Conservation (phyloP, 192 early-diverging fungal species). For the Coemansia interrupta region DNA sequence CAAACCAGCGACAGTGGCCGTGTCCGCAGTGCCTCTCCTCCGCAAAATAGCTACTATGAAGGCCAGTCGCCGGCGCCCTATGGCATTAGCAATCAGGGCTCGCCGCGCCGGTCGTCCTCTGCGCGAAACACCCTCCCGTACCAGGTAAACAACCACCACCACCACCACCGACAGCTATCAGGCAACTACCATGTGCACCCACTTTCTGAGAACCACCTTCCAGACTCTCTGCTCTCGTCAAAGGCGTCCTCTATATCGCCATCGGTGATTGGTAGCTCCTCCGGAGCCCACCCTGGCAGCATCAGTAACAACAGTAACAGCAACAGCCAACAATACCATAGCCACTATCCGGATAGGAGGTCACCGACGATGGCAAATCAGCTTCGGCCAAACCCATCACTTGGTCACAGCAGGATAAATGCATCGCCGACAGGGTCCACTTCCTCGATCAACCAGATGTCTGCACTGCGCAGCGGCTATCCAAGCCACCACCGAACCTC, state of each 20-base stretch:
- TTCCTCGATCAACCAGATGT: background rate
- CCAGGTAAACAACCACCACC: background rate
- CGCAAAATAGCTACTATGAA: background rate
- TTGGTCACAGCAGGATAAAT: too few relatives aligned
- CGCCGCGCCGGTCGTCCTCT: conserved; percentile 2
- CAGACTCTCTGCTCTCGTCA: conserved; percentile 2
- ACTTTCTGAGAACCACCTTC: conserved; percentile 5
- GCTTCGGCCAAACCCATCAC: too few relatives aligned
- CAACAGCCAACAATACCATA: background rate
- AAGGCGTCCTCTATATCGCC: conserved; percentile 6
- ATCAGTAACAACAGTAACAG: background rate
- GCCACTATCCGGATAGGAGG: background rate
- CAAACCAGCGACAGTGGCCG: background rate
- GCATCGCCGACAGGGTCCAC: too few relatives aligned
- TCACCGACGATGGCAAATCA: too few relatives aligned
- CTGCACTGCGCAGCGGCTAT: conserved; percentile 8
- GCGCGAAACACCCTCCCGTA: background rate
- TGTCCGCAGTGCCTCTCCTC: conserved; percentile 1
- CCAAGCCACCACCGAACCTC: conserved; percentile 3
- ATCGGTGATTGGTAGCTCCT: background rate
- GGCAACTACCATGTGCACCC: conserved; percentile 2
- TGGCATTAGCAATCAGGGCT: background rate
- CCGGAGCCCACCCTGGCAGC: background rate
- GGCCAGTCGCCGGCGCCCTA: background rate
- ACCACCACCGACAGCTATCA: background rate